A percentile compares a stretch with the other conserved stretches of the same genome.
phyloP scores from a whole-genome alignment of 371 early-diverging fungal species.

The Actinomucor elegans region DNA sequence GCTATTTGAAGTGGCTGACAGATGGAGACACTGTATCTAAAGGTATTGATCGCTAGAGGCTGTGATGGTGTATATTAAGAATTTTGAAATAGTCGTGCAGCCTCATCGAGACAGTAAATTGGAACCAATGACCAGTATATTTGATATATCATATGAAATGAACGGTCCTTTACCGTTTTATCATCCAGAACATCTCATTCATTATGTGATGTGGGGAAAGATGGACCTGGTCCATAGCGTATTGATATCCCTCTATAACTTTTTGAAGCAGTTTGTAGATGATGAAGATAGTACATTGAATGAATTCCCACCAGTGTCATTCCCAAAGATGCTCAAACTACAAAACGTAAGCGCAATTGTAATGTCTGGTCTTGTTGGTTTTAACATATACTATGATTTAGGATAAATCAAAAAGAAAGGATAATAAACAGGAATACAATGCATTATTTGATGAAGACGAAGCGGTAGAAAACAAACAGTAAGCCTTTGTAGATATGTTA shows the following conservation, averaged over 20 bases:
- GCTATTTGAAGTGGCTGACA: conserved; percentile 71
- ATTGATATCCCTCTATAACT: conserved; percentile 49
- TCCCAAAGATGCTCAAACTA: conserved; percentile 52
- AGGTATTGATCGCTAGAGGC: too few species aligned
- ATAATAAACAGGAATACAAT: conserved; percentile 18
- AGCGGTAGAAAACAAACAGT: conserved; percentile 5
- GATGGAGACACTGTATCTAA: conserved; percentile 33
- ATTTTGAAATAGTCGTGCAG: conserved; percentile 14
- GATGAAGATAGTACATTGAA: conserved; percentile 42
- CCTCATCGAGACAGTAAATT: conserved; percentile 25
- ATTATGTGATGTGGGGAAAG: conserved; percentile 82
- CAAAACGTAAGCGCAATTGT: conserved; percentile 43
- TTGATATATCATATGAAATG: conserved; percentile 52
- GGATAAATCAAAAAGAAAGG: neutral
- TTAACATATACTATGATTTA: too few species aligned
- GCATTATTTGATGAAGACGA: conserved; percentile 39
- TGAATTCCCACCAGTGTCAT: conserved; percentile 48
- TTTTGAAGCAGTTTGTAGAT: conserved; percentile 48
- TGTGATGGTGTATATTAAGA: too few species aligned
- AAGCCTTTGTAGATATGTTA: too few species aligned
- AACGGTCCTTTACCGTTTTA: conserved; percentile 73
- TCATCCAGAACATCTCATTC: conserved; percentile 73
- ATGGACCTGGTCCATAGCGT: conserved; percentile 68
- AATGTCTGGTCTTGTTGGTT: too few species aligned
- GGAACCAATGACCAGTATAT: conserved; percentile 53